phyloP scores from a whole-genome alignment of 345 rosid genomes.

The Euphorbia tirucalli region DNA sequence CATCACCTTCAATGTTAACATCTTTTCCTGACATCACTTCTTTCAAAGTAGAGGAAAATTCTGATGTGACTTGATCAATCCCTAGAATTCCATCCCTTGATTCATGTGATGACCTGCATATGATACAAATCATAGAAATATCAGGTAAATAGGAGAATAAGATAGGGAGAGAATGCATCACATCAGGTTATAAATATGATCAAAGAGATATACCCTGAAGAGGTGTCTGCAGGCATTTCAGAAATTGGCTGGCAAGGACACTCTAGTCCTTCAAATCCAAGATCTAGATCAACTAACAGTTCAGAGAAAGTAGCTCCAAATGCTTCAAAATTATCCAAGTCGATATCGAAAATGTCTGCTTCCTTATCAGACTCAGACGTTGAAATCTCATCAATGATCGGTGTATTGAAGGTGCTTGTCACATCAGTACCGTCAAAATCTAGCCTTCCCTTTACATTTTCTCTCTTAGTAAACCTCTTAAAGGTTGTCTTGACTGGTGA shows the following conservation, averaged over 20 bases:
- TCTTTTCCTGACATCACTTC: constrained; percentile 43
- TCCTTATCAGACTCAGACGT: constrained; percentile 65
- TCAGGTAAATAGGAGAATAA: constrained; percentile 12
- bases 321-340: constrained; percentile 58
- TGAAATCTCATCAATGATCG: constrained; percentile 33
- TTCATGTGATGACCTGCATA: constrained; percentile 48
- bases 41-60: constrained; percentile 43
- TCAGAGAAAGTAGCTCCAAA: constrained; percentile 68
- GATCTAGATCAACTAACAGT: constrained; percentile 64
- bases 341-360: constrained; percentile 53
- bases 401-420: constrained; percentile 33
- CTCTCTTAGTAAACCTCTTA: constrained; percentile 54
- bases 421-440: constrained; percentile 72
- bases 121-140: not conserved
- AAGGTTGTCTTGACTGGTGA: constrained; percentile 59
- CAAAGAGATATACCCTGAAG: constrained; percentile 26
- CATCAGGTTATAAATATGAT: not conserved
- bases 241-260: constrained; percentile 36
- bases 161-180: not conserved
- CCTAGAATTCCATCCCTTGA: constrained; percentile 38
- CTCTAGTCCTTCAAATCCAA: constrained; percentile 42
- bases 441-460: constrained; percentile 77
- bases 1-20: constrained; percentile 36
- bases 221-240: constrained; percentile 18
- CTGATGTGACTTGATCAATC: constrained; percentile 41